A percentile compares a stretch with the other conserved stretches of the same genome.
Evolutionary conservation across 768 basidiomycete genomes (phyloP).

Genomic region (Collybia nuda): DNA sequence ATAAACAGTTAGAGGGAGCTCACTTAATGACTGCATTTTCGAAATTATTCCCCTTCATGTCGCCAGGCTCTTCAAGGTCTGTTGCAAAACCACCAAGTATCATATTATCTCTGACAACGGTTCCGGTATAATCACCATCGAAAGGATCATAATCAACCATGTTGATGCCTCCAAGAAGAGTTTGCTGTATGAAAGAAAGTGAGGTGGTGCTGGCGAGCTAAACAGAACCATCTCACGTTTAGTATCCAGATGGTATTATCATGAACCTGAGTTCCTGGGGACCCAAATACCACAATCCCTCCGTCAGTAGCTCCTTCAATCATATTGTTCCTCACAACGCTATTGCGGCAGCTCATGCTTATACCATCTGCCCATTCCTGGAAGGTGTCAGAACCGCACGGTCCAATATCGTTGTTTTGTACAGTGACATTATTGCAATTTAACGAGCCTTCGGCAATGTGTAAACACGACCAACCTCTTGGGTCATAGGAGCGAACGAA

Average conservation of each 20-base stretch:
- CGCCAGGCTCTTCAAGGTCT: conserved; percentile 32
- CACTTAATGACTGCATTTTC: conserved; percentile 72
- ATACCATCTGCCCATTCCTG: conserved; percentile 85
- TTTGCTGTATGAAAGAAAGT: conserved; percentile 41
- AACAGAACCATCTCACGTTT: conserved; percentile 42
- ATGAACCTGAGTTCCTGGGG: conserved; percentile 69
- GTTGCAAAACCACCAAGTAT: conserved; percentile 73
- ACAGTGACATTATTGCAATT: conserved; percentile 63
- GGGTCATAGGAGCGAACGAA: conserved; percentile 76
- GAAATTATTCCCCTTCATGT: conserved; percentile 53
- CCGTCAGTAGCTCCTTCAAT: conserved; percentile 76
- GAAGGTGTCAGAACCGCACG: conserved; percentile 63
- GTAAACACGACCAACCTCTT: conserved; percentile 82
- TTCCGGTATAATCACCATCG: conserved; percentile 62
- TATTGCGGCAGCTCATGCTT: conserved; percentile 66
- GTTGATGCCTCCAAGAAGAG: conserved; percentile 75
- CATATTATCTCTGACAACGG: conserved; percentile 64
- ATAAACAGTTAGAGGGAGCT: conserved; percentile 17
- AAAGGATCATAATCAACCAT: conserved; percentile 74
- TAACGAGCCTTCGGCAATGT: conserved; percentile 68
- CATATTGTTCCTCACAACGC: conserved; percentile 65
- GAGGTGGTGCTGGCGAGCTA: conserved; percentile 5
- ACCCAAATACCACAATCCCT: conserved; percentile 76
- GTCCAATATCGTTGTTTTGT: conserved; percentile 84
- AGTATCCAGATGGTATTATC: conserved; percentile 78